phyloP scores from a whole-genome alignment of 345 rosid genomes.

The Draba incana region DNA sequence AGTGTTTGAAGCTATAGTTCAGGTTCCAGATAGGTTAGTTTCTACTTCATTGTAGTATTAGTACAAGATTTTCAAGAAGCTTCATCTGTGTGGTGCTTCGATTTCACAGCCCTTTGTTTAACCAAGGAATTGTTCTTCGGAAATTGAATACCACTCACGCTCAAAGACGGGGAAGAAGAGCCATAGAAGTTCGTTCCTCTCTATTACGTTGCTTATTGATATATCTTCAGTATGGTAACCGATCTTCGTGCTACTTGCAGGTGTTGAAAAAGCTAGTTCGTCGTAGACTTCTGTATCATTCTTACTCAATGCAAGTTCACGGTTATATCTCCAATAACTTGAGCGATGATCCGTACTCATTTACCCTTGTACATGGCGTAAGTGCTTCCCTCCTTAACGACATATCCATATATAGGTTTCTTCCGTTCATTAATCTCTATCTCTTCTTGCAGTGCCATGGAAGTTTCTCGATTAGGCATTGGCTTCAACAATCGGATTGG shows the following conservation, averaged over 20 bases:
- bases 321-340: slow-evolving; percentile 61
- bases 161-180: slow-evolving; percentile 85
- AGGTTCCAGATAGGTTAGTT: slow-evolving; percentile 66
- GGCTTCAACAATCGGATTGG: slow-evolving; percentile 97
- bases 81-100: slow-evolving; percentile 40
- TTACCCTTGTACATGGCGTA: slow-evolving; percentile 88
- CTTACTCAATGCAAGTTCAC: slow-evolving; percentile 96
- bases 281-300: slow-evolving; percentile 80
- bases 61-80: slow-evolving; percentile 14
- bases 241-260: slow-evolving; percentile 43
- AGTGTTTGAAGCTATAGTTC: slow-evolving; percentile 81
- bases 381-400: slow-evolving; percentile 23
- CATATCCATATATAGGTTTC: neutral
- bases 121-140: slow-evolving; percentile 83
- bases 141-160: slow-evolving; percentile 69
- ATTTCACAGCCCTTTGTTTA: slow-evolving; percentile 75
- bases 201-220: slow-evolving; percentile 7
- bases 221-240: slow-evolving; percentile 7
- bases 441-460: slow-evolving; percentile 74
- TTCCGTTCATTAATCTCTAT: neutral
- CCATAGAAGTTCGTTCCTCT: slow-evolving; percentile 68
- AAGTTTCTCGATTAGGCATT: slow-evolving; percentile 89
- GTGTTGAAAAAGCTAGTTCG: slow-evolving; percentile 82
- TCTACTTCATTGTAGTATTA: slow-evolving; percentile 26
- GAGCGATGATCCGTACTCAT: slow-evolving; percentile 49